These are phyloP conservation scores for Hygrocybe punicea DNA, from an alignment of 768 basidiomycete species.

Conservation along the genomic window DNA sequence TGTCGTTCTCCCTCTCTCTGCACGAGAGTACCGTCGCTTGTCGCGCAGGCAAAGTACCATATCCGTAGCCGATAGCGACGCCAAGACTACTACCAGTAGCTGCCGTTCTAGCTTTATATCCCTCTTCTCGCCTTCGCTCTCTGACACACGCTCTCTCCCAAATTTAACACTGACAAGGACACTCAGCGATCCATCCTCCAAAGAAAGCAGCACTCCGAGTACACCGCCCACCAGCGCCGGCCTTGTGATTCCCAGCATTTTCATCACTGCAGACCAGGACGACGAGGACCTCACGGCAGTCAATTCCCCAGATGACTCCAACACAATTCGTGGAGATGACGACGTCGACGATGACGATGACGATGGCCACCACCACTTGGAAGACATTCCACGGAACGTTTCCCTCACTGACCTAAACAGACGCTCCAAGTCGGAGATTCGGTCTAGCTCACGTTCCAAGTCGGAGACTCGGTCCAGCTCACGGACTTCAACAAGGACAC, in stretches of 20 bases:
- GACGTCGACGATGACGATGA: background rate
- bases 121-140: background rate
- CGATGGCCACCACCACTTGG: background rate
- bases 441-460: background rate
- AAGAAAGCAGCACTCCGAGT: background rate
- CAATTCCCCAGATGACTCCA: too few species aligned
- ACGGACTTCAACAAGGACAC: background rate
- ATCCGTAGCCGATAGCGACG: background rate
- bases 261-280: background rate
- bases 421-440: background rate
- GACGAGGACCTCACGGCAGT: background rate
- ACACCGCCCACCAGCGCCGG: too few species aligned
- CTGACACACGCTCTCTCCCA: background rate
- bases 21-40: slow-evolving; percentile 26
- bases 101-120: background rate
- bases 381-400: background rate
- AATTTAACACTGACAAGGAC: background rate
- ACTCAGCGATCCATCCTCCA: background rate
- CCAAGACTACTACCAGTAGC: background rate
- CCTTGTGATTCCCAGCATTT: background rate
- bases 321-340: background rate
- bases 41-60: background rate
- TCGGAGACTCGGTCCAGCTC: background rate
- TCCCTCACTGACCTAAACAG: background rate
- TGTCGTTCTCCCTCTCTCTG: slow-evolving; percentile 43